Base-by-base conservation (phyloP, 2,329 filamentous ascomycete genomes). In the Colletotrichum tropicicola region DNA sequence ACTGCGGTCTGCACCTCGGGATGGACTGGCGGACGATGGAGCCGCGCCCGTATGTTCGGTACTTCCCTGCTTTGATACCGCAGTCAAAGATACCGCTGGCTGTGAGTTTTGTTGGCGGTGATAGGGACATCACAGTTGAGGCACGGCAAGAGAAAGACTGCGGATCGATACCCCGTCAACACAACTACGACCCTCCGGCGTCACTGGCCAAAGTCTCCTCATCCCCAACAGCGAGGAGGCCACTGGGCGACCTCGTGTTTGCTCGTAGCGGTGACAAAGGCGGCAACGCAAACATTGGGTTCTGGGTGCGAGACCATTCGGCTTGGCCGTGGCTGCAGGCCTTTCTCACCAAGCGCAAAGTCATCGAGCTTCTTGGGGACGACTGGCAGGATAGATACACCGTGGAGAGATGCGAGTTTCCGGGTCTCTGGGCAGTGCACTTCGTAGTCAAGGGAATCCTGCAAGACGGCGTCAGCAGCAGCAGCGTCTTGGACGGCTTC, bases 381-480 rank as follows among this genome's bases (percentile, higher is more conserved):
- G 83, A 85, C 61, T 83, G 79, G 77, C 67, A 74, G 5, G 73
- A 78, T 25, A 66, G 69, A 15, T 80, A 77, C 66, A 73, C 70
- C 17, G 70, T 84, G 10, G 81, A 83, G 68, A 69, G 82, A 21
- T 80, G 81, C 44, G 82, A 85, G 71, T 82, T 85, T 54, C 72
- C 76, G 1, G 66, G 74, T 13, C 70, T 85, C 0, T 68, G 71
- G 43, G 79, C 79, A 0, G 77, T 84, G 13, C 78, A 85, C 64
- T 83, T 82, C 69, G 79, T 83, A 5, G 72, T 84, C 5, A 80
- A 80, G 61, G 82, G 80, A 2, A 76, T 81, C 19, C 66, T 84
- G 10, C 79, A 80, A 2, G 71, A 77, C 2, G 79, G 79, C 1
- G 80, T 86, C 1, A 85, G 82, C 68, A 83, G 82, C 61, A 82